Percentiles rank a stretch among this genome's conserved stretches.
Conservation (phyloP, 2,329 filamentous ascomycete species). For the Alternaria infectoria region DNA sequence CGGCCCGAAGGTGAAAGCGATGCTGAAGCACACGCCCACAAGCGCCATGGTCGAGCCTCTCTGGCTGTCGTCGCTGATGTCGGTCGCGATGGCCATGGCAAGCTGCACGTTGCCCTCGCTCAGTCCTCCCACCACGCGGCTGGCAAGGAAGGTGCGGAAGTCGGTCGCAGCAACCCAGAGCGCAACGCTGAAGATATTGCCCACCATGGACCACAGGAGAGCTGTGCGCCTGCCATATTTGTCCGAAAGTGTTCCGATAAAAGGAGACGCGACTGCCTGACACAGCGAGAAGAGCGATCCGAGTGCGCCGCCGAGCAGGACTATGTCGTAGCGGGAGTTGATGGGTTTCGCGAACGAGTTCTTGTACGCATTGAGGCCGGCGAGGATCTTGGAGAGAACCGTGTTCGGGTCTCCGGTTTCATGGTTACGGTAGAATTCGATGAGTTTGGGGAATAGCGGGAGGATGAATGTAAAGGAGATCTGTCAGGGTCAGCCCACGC, state of each 20-base stretch:
- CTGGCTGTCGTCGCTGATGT: conserved; percentile 85
- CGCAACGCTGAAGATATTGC: conserved; percentile 90
- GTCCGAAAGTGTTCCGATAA: conserved; percentile 90
- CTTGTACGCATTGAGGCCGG: conserved; percentile 92
- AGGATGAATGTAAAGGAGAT: conserved; percentile 99
- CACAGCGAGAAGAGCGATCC: conserved; percentile 93
- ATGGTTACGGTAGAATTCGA: conserved; percentile 92
- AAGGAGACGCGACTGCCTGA: conserved; percentile 87
- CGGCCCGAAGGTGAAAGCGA: conserved; percentile 96
- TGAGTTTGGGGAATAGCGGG: conserved; percentile 90
- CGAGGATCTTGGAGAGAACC: conserved; percentile 78
- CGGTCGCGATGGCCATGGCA: conserved; percentile 93
- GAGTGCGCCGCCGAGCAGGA: conserved; percentile 89
- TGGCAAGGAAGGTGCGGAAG: conserved; percentile 95
- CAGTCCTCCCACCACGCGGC: conserved; percentile 86
- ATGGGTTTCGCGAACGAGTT: conserved; percentile 90
- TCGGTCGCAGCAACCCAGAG: conserved; percentile 94
- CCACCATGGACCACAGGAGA: conserved; percentile 87
- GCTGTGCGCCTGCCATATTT: conserved; percentile 85
- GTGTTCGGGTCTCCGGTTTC: conserved; percentile 68
- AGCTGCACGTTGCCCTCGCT: conserved; percentile 98
- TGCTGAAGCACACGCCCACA: conserved; percentile 93
- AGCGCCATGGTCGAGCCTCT: conserved; percentile 94
- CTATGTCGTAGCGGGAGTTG: conserved; percentile 95
- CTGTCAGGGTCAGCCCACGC: conserved; percentile 55